Evolutionary conservation across 805 yeast genomes (phyloP).

Genomic region (Scheffersomyces spartinae): DNA sequence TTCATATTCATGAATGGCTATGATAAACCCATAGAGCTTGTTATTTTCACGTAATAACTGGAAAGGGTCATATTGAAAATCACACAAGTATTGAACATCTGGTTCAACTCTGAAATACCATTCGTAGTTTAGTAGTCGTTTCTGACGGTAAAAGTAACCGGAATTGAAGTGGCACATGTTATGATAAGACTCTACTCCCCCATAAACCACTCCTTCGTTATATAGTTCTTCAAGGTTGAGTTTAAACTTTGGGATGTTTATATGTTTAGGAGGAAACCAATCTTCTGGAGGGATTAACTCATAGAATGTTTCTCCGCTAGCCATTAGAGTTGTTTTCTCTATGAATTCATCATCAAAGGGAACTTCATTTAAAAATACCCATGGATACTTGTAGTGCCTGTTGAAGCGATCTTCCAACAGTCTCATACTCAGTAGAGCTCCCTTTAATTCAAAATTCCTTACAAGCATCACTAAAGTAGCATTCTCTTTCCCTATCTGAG

Average conservation of each 20-base stretch:
- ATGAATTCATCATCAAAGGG: slow-evolving; percentile 30
- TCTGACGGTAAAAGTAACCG: slow-evolving; percentile 45
- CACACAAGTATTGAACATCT: slow-evolving; percentile 43
- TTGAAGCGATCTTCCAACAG: slow-evolving; percentile 34
- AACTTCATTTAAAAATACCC: slow-evolving; percentile 34
- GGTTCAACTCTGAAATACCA: slow-evolving; percentile 58
- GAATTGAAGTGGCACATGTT: slow-evolving; percentile 70
- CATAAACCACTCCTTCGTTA: slow-evolving; percentile 25
- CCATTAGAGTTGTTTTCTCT: slow-evolving; percentile 32
- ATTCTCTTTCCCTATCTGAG: slow-evolving; percentile 48
- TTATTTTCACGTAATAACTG: slow-evolving; percentile 27
- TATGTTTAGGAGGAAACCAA: slow-evolving; percentile 29
- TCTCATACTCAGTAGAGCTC: slow-evolving; percentile 41
- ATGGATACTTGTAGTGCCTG: slow-evolving; percentile 26
- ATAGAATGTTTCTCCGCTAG: slow-evolving; percentile 28
- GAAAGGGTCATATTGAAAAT: slow-evolving; percentile 46
- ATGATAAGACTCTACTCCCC: slow-evolving; percentile 39
- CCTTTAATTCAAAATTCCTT: slow-evolving; percentile 66
- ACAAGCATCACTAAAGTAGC: slow-evolving; percentile 86
- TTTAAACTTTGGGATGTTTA: slow-evolving; percentile 18
- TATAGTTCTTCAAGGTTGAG: slow-evolving; percentile 11
- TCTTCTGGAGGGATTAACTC: slow-evolving; percentile 28
- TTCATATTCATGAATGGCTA: slow-evolving; percentile 40
- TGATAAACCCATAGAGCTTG: slow-evolving; percentile 38
- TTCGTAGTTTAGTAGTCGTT: slow-evolving; percentile 32